Percentiles rank a stretch among this genome's conserved stretches.
phyloP scores from a whole-genome alignment of 768 basidiomycete species.

The Trametes coccinea region DNA sequence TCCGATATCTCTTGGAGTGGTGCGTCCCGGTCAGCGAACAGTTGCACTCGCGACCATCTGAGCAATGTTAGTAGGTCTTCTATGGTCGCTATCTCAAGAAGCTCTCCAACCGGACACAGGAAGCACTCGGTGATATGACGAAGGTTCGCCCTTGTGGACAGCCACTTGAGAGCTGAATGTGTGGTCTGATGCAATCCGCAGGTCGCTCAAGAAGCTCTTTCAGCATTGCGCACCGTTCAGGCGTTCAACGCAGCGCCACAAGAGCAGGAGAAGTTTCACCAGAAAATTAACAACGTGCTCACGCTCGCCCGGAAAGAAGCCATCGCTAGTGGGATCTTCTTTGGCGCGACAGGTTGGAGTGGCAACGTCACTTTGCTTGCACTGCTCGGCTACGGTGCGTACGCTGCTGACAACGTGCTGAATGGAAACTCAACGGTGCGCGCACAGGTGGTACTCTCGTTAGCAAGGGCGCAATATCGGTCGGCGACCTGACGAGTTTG shows the following conservation, averaged over 20 bases:
- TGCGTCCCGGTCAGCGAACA: conserved; percentile 36
- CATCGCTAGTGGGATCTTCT: conserved; percentile 89
- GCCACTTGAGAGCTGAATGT: not conserved
- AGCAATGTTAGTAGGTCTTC: conserved; percentile 61
- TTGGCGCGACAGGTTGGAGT: conserved; percentile 88
- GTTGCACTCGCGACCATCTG: not conserved
- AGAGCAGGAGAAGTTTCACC: conserved; percentile 76
- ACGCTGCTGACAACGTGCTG: not conserved
- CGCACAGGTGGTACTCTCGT: conserved; percentile 84
- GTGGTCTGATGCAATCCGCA: conserved; percentile 27
- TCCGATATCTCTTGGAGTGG: conserved; percentile 81
- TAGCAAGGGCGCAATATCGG: conserved; percentile 81
- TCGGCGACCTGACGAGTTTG: conserved; percentile 88
- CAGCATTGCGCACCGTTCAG: conserved; percentile 86
- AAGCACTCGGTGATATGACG: conserved; percentile 95
- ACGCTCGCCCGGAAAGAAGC: conserved; percentile 83
- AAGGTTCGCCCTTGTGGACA: conserved; percentile 41
- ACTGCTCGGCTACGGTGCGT: conserved; percentile 84
- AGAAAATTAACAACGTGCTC: conserved; percentile 65
- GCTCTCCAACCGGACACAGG: conserved; percentile 89
- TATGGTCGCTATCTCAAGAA: conserved; percentile 95
- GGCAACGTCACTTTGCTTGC: conserved; percentile 91
- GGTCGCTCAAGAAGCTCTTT: conserved; percentile 88
- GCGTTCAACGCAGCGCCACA: conserved; percentile 83
- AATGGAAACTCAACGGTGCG: not conserved